phyloP scores from a whole-genome alignment of 1,284 basidiomycete genomes.

The Sphagnurus paluster region DNA sequence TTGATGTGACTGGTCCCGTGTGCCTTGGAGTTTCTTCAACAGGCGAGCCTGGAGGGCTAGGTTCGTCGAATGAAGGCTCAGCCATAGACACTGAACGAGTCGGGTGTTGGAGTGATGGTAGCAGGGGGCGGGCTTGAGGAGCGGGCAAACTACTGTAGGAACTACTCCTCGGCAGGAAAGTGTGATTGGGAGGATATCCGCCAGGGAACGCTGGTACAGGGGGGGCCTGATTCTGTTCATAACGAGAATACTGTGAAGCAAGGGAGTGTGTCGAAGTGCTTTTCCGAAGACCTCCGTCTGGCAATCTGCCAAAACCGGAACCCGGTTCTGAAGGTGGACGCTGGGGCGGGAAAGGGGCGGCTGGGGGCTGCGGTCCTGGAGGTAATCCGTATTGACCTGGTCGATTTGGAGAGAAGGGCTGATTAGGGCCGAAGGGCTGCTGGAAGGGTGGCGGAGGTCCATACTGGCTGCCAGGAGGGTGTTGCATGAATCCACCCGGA shows the following conservation, averaged over 20 bases:
- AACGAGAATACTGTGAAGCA: slow-evolving; percentile 50
- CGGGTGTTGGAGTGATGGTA: slow-evolving; percentile 62
- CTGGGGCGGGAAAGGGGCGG: slow-evolving; percentile 15
- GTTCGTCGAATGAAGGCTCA: slow-evolving; percentile 58
- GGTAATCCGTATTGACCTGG: slow-evolving; percentile 20
- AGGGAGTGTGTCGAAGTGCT: slow-evolving; percentile 64
- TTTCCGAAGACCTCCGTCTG: slow-evolving; percentile 52
- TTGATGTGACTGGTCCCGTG: slow-evolving; percentile 70
- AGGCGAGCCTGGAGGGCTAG: slow-evolving; percentile 79
- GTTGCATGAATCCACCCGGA: slow-evolving; percentile 9
- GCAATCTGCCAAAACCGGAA: slow-evolving; percentile 38
- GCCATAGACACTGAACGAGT: slow-evolving; percentile 51
- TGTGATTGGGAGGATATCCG: slow-evolving; percentile 37
- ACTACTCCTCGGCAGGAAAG: slow-evolving; percentile 33
- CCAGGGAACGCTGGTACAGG: slow-evolving; percentile 49
- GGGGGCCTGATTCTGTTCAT: slow-evolving; percentile 39
- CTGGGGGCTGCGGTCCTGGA: slow-evolving; percentile 24
- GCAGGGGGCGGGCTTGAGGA: slow-evolving; percentile 52
- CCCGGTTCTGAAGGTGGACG: slow-evolving; percentile 45
- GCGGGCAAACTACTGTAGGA: slow-evolving; percentile 42
- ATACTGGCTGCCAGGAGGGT: slow-evolving; percentile 6
- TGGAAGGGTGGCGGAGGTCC: slow-evolving; percentile 11
- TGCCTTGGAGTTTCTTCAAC: slow-evolving; percentile 52
- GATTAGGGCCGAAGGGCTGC: slow-evolving; percentile 11
- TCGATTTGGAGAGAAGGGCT: slow-evolving; percentile 12